phyloP scores from a whole-genome alignment of 768 basidiomycete species.

The Boletellus ananas region DNA sequence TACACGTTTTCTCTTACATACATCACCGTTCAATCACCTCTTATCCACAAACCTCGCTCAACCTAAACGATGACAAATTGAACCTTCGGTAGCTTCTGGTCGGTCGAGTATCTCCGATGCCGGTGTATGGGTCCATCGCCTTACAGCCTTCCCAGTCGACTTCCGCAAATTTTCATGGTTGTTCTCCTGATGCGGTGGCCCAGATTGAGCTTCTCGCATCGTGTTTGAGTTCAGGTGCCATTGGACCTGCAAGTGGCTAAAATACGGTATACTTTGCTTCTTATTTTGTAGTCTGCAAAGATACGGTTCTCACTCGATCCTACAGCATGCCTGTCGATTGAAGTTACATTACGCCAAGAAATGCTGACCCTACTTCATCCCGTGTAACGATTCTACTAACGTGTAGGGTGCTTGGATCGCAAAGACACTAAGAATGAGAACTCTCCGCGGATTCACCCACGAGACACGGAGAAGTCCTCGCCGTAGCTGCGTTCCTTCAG shows the following conservation, averaged over 20 bases:
- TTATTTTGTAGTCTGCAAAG: no score
- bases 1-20: background rate
- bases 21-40: background rate
- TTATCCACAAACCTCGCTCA: background rate
- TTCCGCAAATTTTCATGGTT: background rate
- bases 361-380: no score
- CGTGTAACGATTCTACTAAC: no score
- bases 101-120: background rate
- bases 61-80: background rate
- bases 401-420: no score
- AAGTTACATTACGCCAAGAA: no score
- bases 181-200: no score
- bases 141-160: background rate
- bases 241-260: no score
- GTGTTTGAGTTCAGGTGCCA: no score
- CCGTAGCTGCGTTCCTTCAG: background rate
- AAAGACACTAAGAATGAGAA: background rate
- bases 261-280: no score
- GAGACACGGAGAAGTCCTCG: background rate
- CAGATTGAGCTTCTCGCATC: no score
- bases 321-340: no score
- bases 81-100: background rate
- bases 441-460: background rate
- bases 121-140: background rate
- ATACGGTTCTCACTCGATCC: no score